phyloP scores from a whole-genome alignment of 2,329 filamentous ascomycete genomes.

The Paecilomyces sp. region DNA sequence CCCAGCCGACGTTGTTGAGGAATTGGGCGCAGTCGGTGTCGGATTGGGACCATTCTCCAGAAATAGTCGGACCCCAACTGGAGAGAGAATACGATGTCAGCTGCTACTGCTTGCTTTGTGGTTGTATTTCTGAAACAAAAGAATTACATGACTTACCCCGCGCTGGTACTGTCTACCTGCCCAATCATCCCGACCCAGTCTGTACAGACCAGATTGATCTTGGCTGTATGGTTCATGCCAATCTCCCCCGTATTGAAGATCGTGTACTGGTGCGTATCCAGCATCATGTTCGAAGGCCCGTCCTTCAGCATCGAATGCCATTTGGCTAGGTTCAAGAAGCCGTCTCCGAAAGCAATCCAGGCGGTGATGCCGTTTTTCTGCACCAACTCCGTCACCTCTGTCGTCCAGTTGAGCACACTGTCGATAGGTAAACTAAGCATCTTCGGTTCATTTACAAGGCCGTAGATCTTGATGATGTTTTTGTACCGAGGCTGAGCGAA shows the following conservation, averaged over 20 bases:
- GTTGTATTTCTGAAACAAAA: background rate
- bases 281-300: conserved; percentile 60
- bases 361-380: conserved; percentile 67
- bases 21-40: conserved; percentile 87
- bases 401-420: conserved; percentile 73
- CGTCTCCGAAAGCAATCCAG: conserved; percentile 82
- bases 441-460: conserved; percentile 86
- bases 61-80: conserved; percentile 81
- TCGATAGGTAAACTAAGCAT: conserved; percentile 65
- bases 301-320: conserved; percentile 79
- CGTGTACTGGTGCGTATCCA: conserved; percentile 98
- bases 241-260: conserved; percentile 94
- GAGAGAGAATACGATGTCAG: conserved; percentile 5
- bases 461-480: conserved; percentile 88
- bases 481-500: conserved; percentile 90
- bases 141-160: conserved; percentile 45
- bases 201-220: conserved; percentile 78
- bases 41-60: conserved; percentile 95
- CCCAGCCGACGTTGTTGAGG: conserved; percentile 83
- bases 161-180: conserved; percentile 62
- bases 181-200: conserved; percentile 78
- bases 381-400: conserved; percentile 63
- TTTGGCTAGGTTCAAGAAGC: conserved; percentile 82
- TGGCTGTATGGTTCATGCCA: conserved; percentile 69
- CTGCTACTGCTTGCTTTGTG: background rate